Percentiles rank a stretch among this genome's conserved stretches.
Evolutionary conservation across 106 monocot species (phyloP).

Genomic region (Ottelia alismoides): DNA sequence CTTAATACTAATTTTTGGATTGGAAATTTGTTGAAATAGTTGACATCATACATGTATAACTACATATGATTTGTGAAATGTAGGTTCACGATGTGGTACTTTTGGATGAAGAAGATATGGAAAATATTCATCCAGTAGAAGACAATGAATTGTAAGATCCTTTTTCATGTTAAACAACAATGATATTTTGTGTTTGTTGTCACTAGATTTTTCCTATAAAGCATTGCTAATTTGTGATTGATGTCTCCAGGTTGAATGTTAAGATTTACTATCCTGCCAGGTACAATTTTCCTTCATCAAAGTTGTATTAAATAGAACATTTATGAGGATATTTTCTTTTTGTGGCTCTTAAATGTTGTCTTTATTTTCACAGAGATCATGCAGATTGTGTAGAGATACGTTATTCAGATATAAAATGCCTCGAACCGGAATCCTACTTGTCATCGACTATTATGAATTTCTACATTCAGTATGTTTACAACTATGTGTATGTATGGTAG

Average conservation of each 20-base stretch:
- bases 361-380: slow-evolving; percentile 38
- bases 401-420: slow-evolving; percentile 58
- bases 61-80: no score
- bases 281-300: no score
- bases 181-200: no score
- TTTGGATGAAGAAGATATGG: slow-evolving; percentile 14
- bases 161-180: no score
- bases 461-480: slow-evolving; percentile 63
- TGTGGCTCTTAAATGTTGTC: background rate
- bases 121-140: slow-evolving; percentile 6
- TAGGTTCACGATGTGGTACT: slow-evolving; percentile 16
- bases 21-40: no score
- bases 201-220: no score
- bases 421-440: slow-evolving; percentile 63
- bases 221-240: no score
- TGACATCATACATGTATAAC: no score
- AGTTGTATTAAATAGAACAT: no score
- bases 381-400: slow-evolving; percentile 65
- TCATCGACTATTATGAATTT: slow-evolving; percentile 92
- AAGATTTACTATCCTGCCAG: slow-evolving; percentile 83
- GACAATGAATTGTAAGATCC: no score
- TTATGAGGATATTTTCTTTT: background rate
- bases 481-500: no score
- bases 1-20: no score
- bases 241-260: slow-evolving; percentile 35